A percentile compares a stretch with the other conserved stretches of the same genome.
Evolutionary conservation across 371 early-diverging fungal genomes (phyloP).

Genomic region (Rhizopus delemar): DNA sequence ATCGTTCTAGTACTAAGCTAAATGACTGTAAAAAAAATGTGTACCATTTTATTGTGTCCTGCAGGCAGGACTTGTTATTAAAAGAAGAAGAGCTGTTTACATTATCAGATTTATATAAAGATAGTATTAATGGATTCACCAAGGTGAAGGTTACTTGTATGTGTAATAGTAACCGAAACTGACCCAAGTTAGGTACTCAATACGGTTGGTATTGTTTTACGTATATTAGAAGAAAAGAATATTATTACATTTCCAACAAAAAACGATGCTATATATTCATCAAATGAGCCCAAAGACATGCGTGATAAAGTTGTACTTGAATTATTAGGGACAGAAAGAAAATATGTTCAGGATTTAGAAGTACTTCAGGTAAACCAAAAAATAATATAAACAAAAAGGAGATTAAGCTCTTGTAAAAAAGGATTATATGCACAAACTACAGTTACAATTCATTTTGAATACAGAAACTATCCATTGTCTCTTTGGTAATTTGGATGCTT

Average conservation of each 20-base stretch:
- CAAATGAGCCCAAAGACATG: slow-evolving; percentile 70
- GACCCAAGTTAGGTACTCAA: slow-evolving; percentile 52
- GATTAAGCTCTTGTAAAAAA: neutral
- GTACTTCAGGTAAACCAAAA: slow-evolving; percentile 62
- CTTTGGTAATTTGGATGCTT: slow-evolving; percentile 89
- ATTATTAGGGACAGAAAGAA: slow-evolving; percentile 90
- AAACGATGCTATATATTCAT: slow-evolving; percentile 42
- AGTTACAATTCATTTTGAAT: slow-evolving; percentile 61
- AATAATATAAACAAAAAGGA: slow-evolving; percentile 6
- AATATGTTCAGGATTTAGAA: slow-evolving; percentile 90
- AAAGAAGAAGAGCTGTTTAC: slow-evolving; percentile 80
- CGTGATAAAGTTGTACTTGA: slow-evolving; percentile 87
- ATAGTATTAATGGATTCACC: slow-evolving; percentile 93
- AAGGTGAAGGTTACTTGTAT: slow-evolving; percentile 64
- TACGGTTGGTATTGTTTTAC: slow-evolving; percentile 69
- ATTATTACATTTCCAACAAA: slow-evolving; percentile 54
- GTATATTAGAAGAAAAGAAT: slow-evolving; percentile 67
- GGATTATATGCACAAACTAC: slow-evolving; percentile 60
- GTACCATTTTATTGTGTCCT: slow-evolving; percentile 77
- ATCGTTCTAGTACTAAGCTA: slow-evolving; percentile 33
- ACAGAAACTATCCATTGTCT: slow-evolving; percentile 74
- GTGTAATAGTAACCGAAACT: neutral
- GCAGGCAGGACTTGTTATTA: slow-evolving; percentile 67
- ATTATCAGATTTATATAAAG: slow-evolving; percentile 84
- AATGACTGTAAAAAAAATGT: slow-evolving; percentile 84